Base-by-base conservation (phyloP, 1,284 basidiomycete species). In the Sphagnurus paluster region DNA sequence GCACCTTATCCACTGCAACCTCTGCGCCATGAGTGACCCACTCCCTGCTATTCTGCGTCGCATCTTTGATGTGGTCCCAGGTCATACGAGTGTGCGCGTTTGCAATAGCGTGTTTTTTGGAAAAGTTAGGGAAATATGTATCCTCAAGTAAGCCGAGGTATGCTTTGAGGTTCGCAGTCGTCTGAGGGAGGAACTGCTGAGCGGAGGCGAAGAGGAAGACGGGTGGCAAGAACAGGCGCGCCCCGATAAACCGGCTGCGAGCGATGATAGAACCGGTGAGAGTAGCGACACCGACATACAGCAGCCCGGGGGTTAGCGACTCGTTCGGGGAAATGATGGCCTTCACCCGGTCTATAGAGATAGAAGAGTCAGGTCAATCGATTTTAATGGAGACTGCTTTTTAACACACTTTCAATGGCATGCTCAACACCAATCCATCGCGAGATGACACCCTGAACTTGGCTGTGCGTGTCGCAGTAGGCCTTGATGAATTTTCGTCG, bases 221-320 rank as follows among this genome's bases (percentile, higher is more conserved):
- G 0, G 91, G 87, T 0, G 91, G 91, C 8, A 92, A 72, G 28
- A 85, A 54, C 48, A 87, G 60, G 26, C 92, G 86, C 11, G 80
- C 69, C 25, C 82, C 75, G 48, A 91, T 68, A 32, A 69, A 61
- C 29, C 93, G 84, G 53, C 86, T 87, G 30, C 93, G 85, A 0
- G 89, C 82, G 46, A 97, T 65, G 56, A 98, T 86, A 46, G 90
- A 91, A 1, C 89, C 90, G 0, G 90, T 88, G 37, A 98, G 82
- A 3, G 91, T 85, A 1, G 91, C 85, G 30, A 98, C 81, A 38
- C 92, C 90, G 45, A 93, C 85, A 70, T 94, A 95, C 49, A 95
- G 83, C 9, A 88, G 62, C 14, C 88, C 90, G 1, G 94, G 94
- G 5, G 86, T 93, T 29, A 97, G 77, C 1, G 84, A 74, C 69